Base-by-base conservation (phyloP, 2,329 filamentous ascomycete species). In the Penicillium sp. region DNA sequence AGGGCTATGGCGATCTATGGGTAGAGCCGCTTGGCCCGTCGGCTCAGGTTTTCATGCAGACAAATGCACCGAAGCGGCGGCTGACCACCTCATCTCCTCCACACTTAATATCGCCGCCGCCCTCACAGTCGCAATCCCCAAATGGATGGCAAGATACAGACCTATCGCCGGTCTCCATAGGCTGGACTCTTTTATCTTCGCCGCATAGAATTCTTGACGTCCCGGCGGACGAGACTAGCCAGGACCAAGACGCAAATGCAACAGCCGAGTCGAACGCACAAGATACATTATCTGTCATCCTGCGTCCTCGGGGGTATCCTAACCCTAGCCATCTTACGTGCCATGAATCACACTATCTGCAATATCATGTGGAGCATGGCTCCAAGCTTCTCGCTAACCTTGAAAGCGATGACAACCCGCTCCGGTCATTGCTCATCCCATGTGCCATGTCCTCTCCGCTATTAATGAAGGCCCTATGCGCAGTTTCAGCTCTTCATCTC, bases 1-100 rank as follows among this genome's bases (percentile, higher is more conserved):
- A 68, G 47, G 67, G 67, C 8, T 69, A 69, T 57, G 58, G 61
- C 11, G 67, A 63, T 16, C 58, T 69, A 35, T 69, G 67, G 67
- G 60, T 60, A 40, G 53, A 59, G 28, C 66, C 66, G 9, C 47
- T 69, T 18, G 55, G 60, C n/a, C 67, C 66, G 13, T 60, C 57
- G 3, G 57, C 64, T 20, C 51, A 57, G 22, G 51, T 63, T 18
- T 68, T 68, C 29, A 59, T 56, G n/a, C 50, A 59, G 13, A 14
- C 32, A 20, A 49, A 46, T 31, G 16, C 37, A 10, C 23, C 56
- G 14, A 65, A 62, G 43, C 51, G 57, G 44, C 56, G 49, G 29
- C 44, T 57, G 6, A 62, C 52, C 40, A 40, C 40, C 8, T 58
- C 57, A 0, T 49, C 59, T 18, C 24, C 53, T 8, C 38, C 50